phyloP scores from a whole-genome alignment of 768 basidiomycete genomes.

The Daedaleopsis sinensis region DNA sequence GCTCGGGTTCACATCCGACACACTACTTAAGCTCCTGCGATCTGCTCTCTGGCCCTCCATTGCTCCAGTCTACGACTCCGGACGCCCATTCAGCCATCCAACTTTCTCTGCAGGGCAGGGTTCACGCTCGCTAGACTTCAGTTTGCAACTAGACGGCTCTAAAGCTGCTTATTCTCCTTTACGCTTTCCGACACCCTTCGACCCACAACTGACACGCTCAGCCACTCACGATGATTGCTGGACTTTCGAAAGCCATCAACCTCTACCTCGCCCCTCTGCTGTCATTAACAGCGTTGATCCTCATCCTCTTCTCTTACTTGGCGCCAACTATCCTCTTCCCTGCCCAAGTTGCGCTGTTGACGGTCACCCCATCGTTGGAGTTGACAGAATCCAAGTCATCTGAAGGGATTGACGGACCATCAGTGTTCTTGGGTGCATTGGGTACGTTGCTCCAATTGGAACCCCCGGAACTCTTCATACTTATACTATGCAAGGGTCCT shows the following conservation, averaged over 20 bases:
- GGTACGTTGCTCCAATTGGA: slow-evolving; percentile 44
- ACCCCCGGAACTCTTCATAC: slow-evolving; percentile 6
- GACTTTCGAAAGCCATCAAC: slow-evolving; percentile 67
- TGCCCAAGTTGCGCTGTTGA: slow-evolving; percentile 63
- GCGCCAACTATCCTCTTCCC: slow-evolving; percentile 65
- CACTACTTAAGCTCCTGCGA: slow-evolving; percentile 14
- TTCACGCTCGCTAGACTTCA: slow-evolving; percentile 9
- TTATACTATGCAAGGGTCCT: slow-evolving; percentile 56
- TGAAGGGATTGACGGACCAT: slow-evolving; percentile 62
- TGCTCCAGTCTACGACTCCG: slow-evolving; percentile 6
- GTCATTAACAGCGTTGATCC: slow-evolving; percentile 64
- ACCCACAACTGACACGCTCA: background rate
- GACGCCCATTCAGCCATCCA: slow-evolving; percentile 1
- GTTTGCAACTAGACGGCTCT: background rate
- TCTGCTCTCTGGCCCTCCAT: slow-evolving; percentile 5
- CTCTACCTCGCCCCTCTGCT: slow-evolving; percentile 71
- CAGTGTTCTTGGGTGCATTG: slow-evolving; percentile 64
- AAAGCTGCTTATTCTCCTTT: background rate
- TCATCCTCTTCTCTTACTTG: slow-evolving; percentile 69
- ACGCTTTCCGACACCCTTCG: background rate
- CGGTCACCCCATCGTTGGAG: slow-evolving; percentile 57
- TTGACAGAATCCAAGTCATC: slow-evolving; percentile 37
- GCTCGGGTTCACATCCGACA: slow-evolving; percentile 2
- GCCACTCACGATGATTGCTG: slow-evolving; percentile 60
- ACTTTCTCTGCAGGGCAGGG: slow-evolving; percentile 22